phyloP scores from a whole-genome alignment of 306 rosid genomes.

The Biancaea sappan region DNA sequence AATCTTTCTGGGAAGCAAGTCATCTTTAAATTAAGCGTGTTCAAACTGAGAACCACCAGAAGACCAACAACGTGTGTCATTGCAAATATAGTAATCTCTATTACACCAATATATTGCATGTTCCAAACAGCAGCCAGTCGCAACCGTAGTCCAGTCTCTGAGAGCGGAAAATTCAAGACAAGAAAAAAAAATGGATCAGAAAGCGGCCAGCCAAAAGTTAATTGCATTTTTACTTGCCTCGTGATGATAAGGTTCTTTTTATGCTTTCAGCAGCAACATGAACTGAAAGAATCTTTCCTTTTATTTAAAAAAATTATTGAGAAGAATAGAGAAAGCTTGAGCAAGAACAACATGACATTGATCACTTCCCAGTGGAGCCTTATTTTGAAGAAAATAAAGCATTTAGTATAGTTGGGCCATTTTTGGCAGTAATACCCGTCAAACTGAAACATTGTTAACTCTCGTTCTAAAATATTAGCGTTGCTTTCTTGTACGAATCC shows the following conservation, averaged over 20 bases:
- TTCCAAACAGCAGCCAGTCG: slow-evolving; percentile 5
- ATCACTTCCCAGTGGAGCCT: neutral
- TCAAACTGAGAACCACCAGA: neutral
- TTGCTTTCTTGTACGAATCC: neutral
- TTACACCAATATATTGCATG: neutral
- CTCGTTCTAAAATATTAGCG: neutral
- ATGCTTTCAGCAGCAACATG: neutral
- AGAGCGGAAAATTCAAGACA: neutral
- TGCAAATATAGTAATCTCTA: slow-evolving; percentile 8
- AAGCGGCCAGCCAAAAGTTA: neutral
- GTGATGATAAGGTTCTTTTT: neutral
- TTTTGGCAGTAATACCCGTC: neutral
- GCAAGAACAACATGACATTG: neutral
- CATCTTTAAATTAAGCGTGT: neutral
- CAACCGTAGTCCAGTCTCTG: slow-evolving; percentile 15
- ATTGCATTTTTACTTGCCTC: neutral
- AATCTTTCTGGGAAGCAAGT: neutral
- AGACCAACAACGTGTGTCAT: neutral
- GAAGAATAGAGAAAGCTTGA: neutral
- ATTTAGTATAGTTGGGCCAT: neutral
- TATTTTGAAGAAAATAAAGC: neutral
- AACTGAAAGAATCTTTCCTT: neutral
- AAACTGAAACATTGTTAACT: neutral
- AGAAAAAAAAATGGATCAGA: neutral
- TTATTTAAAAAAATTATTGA: neutral